phyloP scores from a whole-genome alignment of 1,139 yeast species.

The Pneumocystis oryctolagi region DNA sequence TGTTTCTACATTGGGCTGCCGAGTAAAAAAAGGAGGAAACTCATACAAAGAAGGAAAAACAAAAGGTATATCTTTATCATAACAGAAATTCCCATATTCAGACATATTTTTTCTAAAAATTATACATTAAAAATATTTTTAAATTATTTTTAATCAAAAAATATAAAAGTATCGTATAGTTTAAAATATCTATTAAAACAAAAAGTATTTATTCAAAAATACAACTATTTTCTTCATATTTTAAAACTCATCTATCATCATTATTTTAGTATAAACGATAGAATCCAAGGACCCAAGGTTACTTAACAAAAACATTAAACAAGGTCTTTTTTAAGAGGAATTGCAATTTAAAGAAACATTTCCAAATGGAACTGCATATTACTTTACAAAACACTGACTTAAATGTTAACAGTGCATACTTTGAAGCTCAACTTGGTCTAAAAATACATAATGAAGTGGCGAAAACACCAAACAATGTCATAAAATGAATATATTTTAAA shows the following conservation, averaged over 20 bases:
- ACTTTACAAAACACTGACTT: background rate
- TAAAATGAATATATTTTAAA: background rate
- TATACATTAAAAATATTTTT: background rate
- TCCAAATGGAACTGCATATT: background rate
- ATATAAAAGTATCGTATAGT: background rate
- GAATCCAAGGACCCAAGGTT: background rate
- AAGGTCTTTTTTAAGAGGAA: background rate
- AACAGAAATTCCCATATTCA: background rate
- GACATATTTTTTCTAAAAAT: background rate
- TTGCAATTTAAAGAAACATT: background rate
- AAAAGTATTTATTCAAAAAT: background rate
- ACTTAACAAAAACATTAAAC: background rate
- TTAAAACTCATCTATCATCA: background rate
- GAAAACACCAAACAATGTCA: background rate
- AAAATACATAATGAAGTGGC: background rate
- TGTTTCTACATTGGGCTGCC: slow-evolving; percentile 72
- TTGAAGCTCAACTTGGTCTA: background rate
- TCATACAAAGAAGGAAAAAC: slow-evolving; percentile 38
- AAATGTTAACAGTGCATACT: background rate
- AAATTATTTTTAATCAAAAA: background rate
- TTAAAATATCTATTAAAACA: background rate
- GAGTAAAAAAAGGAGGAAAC: slow-evolving; percentile 85
- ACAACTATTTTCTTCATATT: background rate
- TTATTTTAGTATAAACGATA: background rate
- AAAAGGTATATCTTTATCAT: background rate